Base-by-base conservation (phyloP, 1,284 basidiomycete species). In the Malassezia cuniculi region DNA sequence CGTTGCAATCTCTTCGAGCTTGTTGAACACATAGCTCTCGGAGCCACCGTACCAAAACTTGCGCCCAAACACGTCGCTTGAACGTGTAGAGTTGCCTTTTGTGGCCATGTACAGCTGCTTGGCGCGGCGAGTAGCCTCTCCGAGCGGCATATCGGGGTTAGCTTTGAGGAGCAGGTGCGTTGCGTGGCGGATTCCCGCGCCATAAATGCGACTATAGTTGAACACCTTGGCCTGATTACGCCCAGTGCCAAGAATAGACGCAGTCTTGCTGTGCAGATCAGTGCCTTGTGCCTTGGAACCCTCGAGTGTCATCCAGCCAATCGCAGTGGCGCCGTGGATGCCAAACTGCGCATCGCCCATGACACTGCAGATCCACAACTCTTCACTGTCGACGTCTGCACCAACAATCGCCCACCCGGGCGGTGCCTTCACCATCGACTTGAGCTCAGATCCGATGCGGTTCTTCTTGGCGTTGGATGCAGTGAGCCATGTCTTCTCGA, bases 271-370 rank as follows among this genome's bases (percentile, higher is more conserved):
- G 65, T 97, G 90, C 36, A 99, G 71, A 69, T 97, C 93, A 3
- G 90, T 97, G 5, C 87, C 90, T 0, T 82, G 81, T 0, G 80
- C 75, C 69, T 97, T 99, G n/a, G 89, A 94, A 1, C 93, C 93
- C 69, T 97, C 93, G 18, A 97, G 76, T 9, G 90, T 97, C 90
- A 97, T 97, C 93, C 90, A 97, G 0, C 90, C 93, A 31, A 99
- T 80, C 0, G 90, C 87, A 1, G 89, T 94, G 3, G 87, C 86
- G 12, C 93, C 90, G 56, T 99, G 90, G 42, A 94, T 70, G 6
- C 90, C 93, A 65, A 97, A 94, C 69, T 99, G 90, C 0, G 89
- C 85, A 63, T 99, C 93, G 3, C 90, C 90, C 85, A 95, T 93
- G 46, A 87, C 85, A 59, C 85, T 89, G 31, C 89, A 93, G 54